These are phyloP conservation scores for Niebla homalea DNA, from an alignment of 495 filamentous ascomycete genomes.

Conservation along the genomic window DNA sequence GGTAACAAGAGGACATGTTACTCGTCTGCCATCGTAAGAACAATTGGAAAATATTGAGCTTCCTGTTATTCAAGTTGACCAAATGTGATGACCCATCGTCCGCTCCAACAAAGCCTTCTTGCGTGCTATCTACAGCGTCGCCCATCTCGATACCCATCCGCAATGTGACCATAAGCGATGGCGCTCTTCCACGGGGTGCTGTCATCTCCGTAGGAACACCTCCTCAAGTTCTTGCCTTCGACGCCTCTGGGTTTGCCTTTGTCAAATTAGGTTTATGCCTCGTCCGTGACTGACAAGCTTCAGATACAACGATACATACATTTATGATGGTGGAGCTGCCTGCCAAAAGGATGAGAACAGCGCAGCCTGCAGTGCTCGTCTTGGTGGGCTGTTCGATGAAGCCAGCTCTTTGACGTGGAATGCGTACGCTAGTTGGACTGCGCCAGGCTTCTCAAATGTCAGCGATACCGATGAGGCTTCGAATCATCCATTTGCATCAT, in stretches of 20 bases:
- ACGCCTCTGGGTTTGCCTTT: neutral
- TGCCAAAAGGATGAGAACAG: neutral
- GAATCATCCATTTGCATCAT: neutral
- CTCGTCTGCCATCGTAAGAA: no score
- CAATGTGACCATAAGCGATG: conserved; percentile 7
- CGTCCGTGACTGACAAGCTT: neutral
- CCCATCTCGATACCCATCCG: conserved; percentile 3
- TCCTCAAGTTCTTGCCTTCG: conserved; percentile 6
- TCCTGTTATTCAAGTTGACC: no score
- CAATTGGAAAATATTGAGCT: no score
- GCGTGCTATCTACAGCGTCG: no score
- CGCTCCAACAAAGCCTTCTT: no score
- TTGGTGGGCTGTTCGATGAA: conserved; percentile 9
- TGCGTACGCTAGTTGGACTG: neutral
- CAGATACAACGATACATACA: conserved; percentile 2
- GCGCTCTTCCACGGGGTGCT: conserved; percentile 2
- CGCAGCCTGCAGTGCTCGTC: conserved; percentile 1
- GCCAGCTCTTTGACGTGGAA: conserved; percentile 6
- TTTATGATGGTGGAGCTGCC: neutral
- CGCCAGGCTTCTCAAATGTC: neutral
- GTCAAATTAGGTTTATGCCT: neutral
- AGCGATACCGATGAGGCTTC: neutral
- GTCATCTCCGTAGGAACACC: conserved; percentile 8
- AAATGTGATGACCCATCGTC: no score
- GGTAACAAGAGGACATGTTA: no score